Conservation (phyloP, 352 stramenopile genomes). For the Chrysophaeum taylorii region DNA sequence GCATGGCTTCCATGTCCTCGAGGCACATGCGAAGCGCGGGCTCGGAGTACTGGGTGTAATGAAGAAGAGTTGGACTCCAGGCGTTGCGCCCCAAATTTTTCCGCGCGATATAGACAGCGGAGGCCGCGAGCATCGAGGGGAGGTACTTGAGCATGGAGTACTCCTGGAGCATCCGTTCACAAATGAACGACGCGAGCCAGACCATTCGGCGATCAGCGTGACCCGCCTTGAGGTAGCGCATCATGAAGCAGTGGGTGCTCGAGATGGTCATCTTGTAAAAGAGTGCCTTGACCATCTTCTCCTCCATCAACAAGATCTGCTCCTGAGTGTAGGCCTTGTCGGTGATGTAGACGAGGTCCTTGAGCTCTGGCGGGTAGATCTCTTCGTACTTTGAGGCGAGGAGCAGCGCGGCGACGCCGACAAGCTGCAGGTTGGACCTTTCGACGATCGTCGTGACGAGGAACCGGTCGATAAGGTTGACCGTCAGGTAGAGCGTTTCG, state of each 20-base stretch:
- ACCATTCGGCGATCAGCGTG: slow-evolving; percentile 67
- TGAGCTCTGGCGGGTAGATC: slow-evolving; percentile 91
- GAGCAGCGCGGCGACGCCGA: slow-evolving; percentile 87
- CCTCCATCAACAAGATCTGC: slow-evolving; percentile 82
- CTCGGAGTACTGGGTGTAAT: slow-evolving; percentile 69
- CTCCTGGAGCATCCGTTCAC: slow-evolving; percentile 95
- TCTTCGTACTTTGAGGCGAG: slow-evolving; percentile 99
- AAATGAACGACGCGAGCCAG: slow-evolving; percentile 89
- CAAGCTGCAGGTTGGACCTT: slow-evolving; percentile 88
- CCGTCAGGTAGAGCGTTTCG: slow-evolving; percentile 92
- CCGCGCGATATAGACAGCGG: slow-evolving; percentile 89
- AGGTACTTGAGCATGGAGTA: slow-evolving; percentile 94
- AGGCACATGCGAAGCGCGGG: slow-evolving; percentile 54
- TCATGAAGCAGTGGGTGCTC: slow-evolving; percentile 84
- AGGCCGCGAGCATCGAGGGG: slow-evolving; percentile 89
- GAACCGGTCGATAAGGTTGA: slow-evolving; percentile 97
- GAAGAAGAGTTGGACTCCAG: slow-evolving; percentile 67
- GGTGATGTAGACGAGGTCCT: slow-evolving; percentile 95
- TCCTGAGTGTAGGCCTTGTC: slow-evolving; percentile 84
- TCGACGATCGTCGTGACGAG: slow-evolving; percentile 71
- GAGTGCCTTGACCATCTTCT: slow-evolving; percentile 83
- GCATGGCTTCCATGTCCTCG: slow-evolving; percentile 39
- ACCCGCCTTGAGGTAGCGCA: slow-evolving; percentile 80
- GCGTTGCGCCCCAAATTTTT: slow-evolving; percentile 55
- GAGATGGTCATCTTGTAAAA: slow-evolving; percentile 91